Evolutionary conservation across 345 rosid species (phyloP), one percentile per base, ranked within the genome.

Genomic region (Chamaenerion angustifolium): DNA sequence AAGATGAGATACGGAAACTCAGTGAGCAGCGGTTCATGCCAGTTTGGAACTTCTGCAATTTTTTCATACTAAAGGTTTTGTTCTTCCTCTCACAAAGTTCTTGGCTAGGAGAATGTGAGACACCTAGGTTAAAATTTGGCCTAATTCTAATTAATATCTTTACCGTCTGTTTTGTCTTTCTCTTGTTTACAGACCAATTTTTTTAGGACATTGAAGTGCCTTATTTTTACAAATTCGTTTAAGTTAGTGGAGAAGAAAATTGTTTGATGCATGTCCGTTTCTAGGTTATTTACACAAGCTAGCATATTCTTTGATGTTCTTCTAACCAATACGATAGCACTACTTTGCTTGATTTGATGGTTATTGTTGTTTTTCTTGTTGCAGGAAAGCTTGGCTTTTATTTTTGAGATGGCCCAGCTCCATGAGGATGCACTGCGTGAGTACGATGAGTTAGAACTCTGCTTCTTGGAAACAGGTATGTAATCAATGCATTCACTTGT

Each of bases 361-460:
- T 44, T 56, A 50, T 53, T 55, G 50, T 43, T 60, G 57, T 41
- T 51, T 25, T 66, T 55, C 40, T 54, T 27, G 55, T 58, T 54
- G 58, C 82, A 92, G 98, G 98, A 87, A 77, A 92, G 96, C 76
- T 71, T 92, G 77, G 98, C 98, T 57, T 92, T 92, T 71, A 83
- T 87, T 76, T 84, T 92, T 75, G 98, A 92, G 73, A 83, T 92
- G 89, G 86, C 96, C 62, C 78, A 83, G 63, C 89, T 92, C 68
- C 76, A 83, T 63, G 98, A 92, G 64, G 98, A 92, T 68, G 98
- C 96, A 42, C 59, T 92, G 47, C 83, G 96, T 52, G 96, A 92
- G 75, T 92, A 92, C 62, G 98, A 92, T 51, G 98, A 87, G 66
- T 57, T 92, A 62, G 98, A 92, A 69, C 83, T 82, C 55, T 87